Base-by-base conservation (phyloP, 1,284 basidiomycete genomes). In the Gastroboletus turbinatus region DNA sequence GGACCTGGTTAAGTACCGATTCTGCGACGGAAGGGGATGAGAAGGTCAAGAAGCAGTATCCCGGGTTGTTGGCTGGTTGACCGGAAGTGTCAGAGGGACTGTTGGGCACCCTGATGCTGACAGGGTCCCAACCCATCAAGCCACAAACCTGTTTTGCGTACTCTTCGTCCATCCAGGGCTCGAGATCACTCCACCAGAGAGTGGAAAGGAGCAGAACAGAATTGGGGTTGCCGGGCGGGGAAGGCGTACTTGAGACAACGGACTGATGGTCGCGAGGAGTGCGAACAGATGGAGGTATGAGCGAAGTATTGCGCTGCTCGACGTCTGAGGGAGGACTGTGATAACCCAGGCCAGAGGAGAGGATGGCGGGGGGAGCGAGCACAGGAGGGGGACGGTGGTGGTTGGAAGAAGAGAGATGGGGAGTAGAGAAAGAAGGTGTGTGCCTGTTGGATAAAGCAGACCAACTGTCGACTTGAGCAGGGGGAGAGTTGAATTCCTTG, bases 101-200 rank as follows among this genome's bases (percentile, higher is more conserved):
- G 60, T 77, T 85, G 33, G 87, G 87, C 33, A 90, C 84, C 69
- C 85, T 88, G 74, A 90, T 82, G 65, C 70, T 80, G 70, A 84
- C 76, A 27, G 86, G 82, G 54, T 89, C 85, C 89, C 90, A 92
- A 59, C 84, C 81, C 87, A 91, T 89, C 67, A 92, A 76, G 53
- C 71, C 75, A 72, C 88, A 90, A 64, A 92, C 88, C 69, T 90
- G 88, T 71, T 88, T 87, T 45, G 84, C 88, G 76, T 93, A 94
- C 69, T 90, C 87, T 80, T 92, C 90, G 75, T 93, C 91, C 91
- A 94, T 94, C 92, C 91, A 94, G 64, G 87, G 84, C 73, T 94
- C 92, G 55, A 93, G 81, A 67, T 90, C 86, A 64, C 85, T 83
- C 86, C 91, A 90, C 79, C 84, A 89, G 57, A 93, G 83, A 23